A percentile compares a stretch with the other conserved stretches of the same genome.
Conservation (phyloP, 805 yeast genomes). For the Cephaloascus albidus region DNA sequence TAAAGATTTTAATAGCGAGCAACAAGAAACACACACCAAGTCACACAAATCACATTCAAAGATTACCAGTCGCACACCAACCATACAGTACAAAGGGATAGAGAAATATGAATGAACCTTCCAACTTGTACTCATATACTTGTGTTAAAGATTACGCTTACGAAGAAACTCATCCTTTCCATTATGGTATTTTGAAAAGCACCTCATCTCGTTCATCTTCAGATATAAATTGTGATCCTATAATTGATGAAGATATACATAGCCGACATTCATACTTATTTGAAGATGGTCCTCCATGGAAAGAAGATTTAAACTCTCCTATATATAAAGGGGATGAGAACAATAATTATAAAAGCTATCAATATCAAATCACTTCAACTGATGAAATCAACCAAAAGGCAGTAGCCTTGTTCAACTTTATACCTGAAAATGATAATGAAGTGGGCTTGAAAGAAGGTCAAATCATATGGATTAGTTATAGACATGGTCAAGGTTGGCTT, state of each 20-base stretch:
- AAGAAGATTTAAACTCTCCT: slow-evolving; percentile 12
- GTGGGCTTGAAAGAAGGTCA: slow-evolving; percentile 74
- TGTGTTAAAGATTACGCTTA: slow-evolving; percentile 81
- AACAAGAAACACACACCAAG: too few relatives aligned
- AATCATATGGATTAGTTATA: slow-evolving; percentile 71
- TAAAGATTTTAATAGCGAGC: too few relatives aligned
- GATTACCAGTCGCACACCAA: too few relatives aligned
- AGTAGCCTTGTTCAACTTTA: slow-evolving; percentile 80
- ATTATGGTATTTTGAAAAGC: slow-evolving; percentile 36
- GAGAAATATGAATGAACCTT: background rate
- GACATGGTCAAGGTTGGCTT: slow-evolving; percentile 98
- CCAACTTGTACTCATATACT: slow-evolving; percentile 7
- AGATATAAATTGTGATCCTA: background rate
- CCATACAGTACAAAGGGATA: too few relatives aligned
- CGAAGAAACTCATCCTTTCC: slow-evolving; percentile 55
- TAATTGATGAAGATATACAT: too few relatives aligned
- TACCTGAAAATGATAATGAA: slow-evolving; percentile 93
- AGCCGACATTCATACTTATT: background rate
- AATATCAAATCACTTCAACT: slow-evolving; percentile 6
- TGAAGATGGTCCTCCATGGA: slow-evolving; percentile 21
- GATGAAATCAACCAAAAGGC: slow-evolving; percentile 49
- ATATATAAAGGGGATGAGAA: background rate
- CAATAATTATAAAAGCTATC: slow-evolving; percentile 8
- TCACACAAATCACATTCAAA: too few relatives aligned
- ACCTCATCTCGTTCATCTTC: background rate